Conservation (phyloP, 1,284 basidiomycete genomes). For the Vanrija sp. region DNA sequence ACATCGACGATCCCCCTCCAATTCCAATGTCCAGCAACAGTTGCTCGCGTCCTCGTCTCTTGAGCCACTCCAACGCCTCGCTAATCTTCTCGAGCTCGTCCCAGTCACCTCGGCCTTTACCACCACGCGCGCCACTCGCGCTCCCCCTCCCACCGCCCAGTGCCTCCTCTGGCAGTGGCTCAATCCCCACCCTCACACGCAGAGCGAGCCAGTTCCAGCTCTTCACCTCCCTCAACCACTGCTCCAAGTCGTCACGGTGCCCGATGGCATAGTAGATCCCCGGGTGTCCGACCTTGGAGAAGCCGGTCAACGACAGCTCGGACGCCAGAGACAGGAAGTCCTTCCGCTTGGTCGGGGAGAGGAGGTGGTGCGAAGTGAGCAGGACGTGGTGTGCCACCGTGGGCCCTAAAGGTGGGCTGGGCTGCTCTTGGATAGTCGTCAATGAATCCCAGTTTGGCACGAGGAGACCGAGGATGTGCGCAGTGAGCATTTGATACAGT, state of each 20-base stretch:
- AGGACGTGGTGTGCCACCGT: slow-evolving; percentile 56
- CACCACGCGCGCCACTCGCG: slow-evolving; percentile 29
- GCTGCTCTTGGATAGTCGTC: slow-evolving; percentile 43
- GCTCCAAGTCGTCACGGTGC: slow-evolving; percentile 54
- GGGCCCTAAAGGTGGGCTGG: slow-evolving; percentile 7
- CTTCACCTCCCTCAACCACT: slow-evolving; percentile 64
- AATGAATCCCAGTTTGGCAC: slow-evolving; percentile 16
- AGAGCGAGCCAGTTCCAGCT: slow-evolving; percentile 74
- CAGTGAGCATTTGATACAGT: slow-evolving; percentile 58
- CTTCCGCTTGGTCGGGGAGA: slow-evolving; percentile 64
- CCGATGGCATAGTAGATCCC: slow-evolving; percentile 69
- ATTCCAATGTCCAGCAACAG: slow-evolving; percentile 64
- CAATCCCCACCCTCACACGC: slow-evolving; percentile 55
- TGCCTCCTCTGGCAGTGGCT: slow-evolving; percentile 16
- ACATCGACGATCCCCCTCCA: slow-evolving; percentile 38
- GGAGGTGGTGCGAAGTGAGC: slow-evolving; percentile 68
- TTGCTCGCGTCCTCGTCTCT: slow-evolving; percentile 53
- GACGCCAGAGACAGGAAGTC: slow-evolving; percentile 60
- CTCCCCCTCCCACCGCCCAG: slow-evolving; percentile 18
- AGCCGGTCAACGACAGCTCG: slow-evolving; percentile 59
- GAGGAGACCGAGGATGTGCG: slow-evolving; percentile 59
- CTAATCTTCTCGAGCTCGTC: slow-evolving; percentile 64
- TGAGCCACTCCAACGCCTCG: slow-evolving; percentile 66
- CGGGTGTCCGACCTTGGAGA: slow-evolving; percentile 69
- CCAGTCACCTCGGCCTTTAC: slow-evolving; percentile 43